A percentile compares a stretch with the other conserved stretches of the same genome.
These are phyloP conservation scores for Thielaviopsis ethacetica DNA, from an alignment of 2,329 filamentous ascomycete species.

Conservation along the genomic window DNA sequence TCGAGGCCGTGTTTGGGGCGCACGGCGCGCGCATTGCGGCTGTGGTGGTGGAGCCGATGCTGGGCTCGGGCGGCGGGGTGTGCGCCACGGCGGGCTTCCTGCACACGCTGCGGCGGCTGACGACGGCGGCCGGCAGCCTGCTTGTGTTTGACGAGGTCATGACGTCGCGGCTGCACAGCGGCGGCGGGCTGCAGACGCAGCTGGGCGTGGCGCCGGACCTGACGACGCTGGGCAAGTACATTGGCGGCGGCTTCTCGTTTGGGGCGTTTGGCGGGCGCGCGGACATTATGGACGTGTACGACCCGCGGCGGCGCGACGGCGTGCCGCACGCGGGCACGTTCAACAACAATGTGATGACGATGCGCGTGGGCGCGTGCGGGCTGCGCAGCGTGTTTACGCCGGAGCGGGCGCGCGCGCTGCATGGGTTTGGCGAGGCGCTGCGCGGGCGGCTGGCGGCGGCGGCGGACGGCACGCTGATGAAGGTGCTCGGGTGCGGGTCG, in stretches of 20 bases:
- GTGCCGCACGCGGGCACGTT: conserved; percentile 45
- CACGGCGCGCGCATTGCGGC: conserved; percentile 32
- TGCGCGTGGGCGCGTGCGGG: conserved; percentile 20
- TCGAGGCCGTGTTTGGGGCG: conserved; percentile 24
- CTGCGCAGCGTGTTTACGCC: conserved; percentile 22
- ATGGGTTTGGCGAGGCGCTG: conserved; percentile 18
- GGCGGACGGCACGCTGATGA: conserved; percentile 21
- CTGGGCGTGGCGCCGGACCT: conserved; percentile 38
- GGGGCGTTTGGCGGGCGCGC: conserved; percentile 47
- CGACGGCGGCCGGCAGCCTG: conserved; percentile 29
- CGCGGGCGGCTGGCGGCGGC: conserved; percentile 18
- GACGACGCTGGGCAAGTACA: conserved; percentile 48
- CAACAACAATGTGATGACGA: conserved; percentile 49
- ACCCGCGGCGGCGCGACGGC: conserved; percentile 25
- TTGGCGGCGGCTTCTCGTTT: conserved; percentile 50
- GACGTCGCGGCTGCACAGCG: conserved; percentile 39
- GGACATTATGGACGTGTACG: conserved; percentile 42
- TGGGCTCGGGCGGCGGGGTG: conserved; percentile 44
- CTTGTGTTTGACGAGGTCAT: conserved; percentile 59
- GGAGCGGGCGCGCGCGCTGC: conserved; percentile 19
- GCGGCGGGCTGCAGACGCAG: conserved; percentile 29
- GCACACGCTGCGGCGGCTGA: conserved; percentile 26
- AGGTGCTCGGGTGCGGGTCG: conserved; percentile 23
- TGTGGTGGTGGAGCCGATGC: conserved; percentile 50
- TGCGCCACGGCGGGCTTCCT: conserved; percentile 35